Conservation (phyloP, 129 eudicot species). For the Centrapalus pauciflorus region DNA sequence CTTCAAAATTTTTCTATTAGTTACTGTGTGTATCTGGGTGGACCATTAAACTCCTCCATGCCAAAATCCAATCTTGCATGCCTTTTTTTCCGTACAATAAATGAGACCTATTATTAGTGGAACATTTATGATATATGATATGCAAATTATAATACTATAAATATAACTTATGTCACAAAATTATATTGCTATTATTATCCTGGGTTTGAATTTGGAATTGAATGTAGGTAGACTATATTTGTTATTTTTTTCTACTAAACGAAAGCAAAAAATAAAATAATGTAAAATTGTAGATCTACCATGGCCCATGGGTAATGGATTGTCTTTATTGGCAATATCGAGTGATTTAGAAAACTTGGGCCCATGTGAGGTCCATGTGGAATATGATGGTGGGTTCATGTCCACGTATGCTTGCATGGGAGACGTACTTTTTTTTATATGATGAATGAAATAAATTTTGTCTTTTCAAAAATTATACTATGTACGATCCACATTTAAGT, state of each 20-base stretch:
- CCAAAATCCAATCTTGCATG: too few relatives aligned
- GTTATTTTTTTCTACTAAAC: background rate
- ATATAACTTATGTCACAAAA: background rate
- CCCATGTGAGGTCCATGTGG: conserved; percentile 25
- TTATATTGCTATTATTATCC: background rate
- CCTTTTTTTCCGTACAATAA: too few relatives aligned
- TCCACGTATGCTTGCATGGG: background rate
- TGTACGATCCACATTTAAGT: too few relatives aligned
- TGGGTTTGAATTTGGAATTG: background rate
- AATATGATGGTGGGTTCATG: background rate
- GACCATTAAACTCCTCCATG: too few relatives aligned
- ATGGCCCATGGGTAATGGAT: too few relatives aligned
- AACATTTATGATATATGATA: too few relatives aligned
- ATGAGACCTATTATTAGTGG: too few relatives aligned
- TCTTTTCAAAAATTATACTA: background rate
- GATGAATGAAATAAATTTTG: background rate
- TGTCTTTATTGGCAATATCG: conserved; percentile 2
- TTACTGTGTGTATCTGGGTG: too few relatives aligned
- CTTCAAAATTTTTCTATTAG: too few relatives aligned
- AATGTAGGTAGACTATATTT: background rate
- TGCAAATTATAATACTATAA: background rate
- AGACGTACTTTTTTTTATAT: background rate
- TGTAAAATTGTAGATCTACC: conserved; percentile 6
- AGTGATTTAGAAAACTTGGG: background rate
- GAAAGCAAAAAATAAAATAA: too few relatives aligned